Percentiles rank a stretch among this genome's conserved stretches.
Evolutionary conservation across 2,329 filamentous ascomycete species (phyloP).

Genomic region (Pseudocercospora macadamiae): DNA sequence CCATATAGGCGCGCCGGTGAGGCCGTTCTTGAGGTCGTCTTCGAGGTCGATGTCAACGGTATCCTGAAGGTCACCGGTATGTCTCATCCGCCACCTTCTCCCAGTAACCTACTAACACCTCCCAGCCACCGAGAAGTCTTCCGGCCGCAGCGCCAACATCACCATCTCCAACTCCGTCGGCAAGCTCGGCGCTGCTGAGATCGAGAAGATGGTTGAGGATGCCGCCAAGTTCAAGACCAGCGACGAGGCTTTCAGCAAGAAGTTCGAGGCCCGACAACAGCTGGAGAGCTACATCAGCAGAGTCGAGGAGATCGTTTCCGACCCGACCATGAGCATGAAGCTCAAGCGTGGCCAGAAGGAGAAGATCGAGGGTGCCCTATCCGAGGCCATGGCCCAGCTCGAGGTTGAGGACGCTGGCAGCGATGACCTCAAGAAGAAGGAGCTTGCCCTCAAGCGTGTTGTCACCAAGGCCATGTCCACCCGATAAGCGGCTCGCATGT

Average conservation of each 20-base stretch:
- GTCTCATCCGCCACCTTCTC: constrained; percentile 42
- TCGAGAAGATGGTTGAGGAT: constrained; percentile 97
- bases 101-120: constrained; percentile 70
- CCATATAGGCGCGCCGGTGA: constrained; percentile 64
- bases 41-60: constrained; percentile 99
- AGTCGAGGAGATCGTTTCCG: constrained; percentile 97
- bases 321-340: constrained; percentile 94
- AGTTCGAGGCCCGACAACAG: constrained; percentile 98
- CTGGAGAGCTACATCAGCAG: constrained; percentile 98
- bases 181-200: constrained; percentile 92
- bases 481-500: constrained; percentile 33
- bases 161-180: constrained; percentile 99
- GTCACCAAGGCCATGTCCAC: constrained; percentile 76
- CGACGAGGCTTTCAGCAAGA: constrained; percentile 99
- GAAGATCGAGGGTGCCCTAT: constrained; percentile 97
- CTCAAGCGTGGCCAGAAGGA: constrained; percentile 99
- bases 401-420: constrained; percentile 90
- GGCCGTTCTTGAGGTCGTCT: constrained; percentile 94
- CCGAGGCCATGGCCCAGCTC: constrained; percentile 95
- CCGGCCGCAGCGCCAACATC: constrained; percentile 97
- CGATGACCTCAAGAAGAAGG: constrained; percentile 99
- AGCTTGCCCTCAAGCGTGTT: constrained; percentile 93
- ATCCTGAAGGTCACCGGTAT: constrained; percentile 86
- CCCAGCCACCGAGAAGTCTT: constrained; percentile 98
- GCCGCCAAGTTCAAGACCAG: constrained; percentile 98